Percentiles rank a stretch among this genome's conserved stretches.
These are phyloP conservation scores for Pistacia vera DNA, from an alignment of 345 rosid genomes.

Conservation along the genomic window DNA sequence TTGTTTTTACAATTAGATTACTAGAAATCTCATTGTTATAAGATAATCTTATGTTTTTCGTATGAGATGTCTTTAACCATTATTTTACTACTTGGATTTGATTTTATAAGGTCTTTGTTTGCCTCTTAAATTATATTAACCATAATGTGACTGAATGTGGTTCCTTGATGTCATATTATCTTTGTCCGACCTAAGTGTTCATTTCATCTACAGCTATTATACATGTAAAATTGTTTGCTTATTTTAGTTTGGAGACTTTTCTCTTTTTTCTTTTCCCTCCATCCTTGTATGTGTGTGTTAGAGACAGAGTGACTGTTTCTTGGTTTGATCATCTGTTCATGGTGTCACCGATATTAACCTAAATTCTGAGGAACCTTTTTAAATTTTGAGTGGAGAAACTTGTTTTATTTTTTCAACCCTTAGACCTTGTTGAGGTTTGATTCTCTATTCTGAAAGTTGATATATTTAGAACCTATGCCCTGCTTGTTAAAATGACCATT, in stretches of 20 bases:
- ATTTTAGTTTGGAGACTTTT: background rate
- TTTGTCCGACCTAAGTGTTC: background rate
- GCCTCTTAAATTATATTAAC: background rate
- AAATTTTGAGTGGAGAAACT: background rate
- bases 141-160: background rate
- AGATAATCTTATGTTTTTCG: background rate
- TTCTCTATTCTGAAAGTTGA: background rate
- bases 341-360: background rate
- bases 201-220: background rate
- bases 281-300: background rate
- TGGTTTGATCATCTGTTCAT: background rate
- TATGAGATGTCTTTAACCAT: background rate
- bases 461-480: background rate
- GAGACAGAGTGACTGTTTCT: too few relatives aligned
- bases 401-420: background rate
- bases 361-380: background rate
- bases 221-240: background rate
- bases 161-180: background rate
- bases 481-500: background rate
- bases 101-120: slow-evolving; percentile 4
- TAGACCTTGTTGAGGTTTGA: background rate
- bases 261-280: background rate
- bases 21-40: background rate
- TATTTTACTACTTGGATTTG: background rate
- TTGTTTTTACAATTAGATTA: slow-evolving; percentile 1